Evolutionary conservation across 345 rosid genomes (phyloP), one percentile per base, ranked within the genome.

Genomic region (Noccaea bulbosa): DNA sequence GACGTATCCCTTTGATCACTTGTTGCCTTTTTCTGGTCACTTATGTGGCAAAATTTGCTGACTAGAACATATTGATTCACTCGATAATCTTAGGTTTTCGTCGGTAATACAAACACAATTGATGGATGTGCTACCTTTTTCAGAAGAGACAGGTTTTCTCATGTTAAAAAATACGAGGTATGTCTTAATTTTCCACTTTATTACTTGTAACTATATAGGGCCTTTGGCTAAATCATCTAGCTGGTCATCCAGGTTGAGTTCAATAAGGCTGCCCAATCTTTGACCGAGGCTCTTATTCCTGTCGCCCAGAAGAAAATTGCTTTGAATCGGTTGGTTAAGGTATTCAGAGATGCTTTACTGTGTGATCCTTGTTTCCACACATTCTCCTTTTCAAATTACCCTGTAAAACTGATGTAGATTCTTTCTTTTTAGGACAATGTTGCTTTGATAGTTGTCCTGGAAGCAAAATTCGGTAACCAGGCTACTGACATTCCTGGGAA

Each of bases 81-180:
- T 59, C 4, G 33, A 34, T 45, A 30, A 17, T 73, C 27, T 49
- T 85, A 94, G 99, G 97, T 89, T 64, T 88, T 83, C 62, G 74
- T 51, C 46, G 98, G 92, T 71, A 86, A 81, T 76, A 43, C 81
- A 47, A 78, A 56, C 55, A 78, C 84, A 24, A 82, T 89, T 64
- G 98, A 94, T 75, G 99, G 99, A 2, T 92, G 98, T 82, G 99
- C 99, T 67, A 94, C 96, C 11, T 90, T 92, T 78, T 94, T 89
- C 68, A 87, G 98, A 55, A 86, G 96, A 78, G 96, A 92, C 67
- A 89, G 96, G 75, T 94, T 94, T 83, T 84, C 97, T 30, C 98
- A 92, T 80, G 99, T 94, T 59, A 94, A 94, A 74, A 92, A 94
- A 90, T 94, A 94, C 22, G 98, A 94, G 96, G 99, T 91, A 47